Base-by-base conservation (phyloP, 768 basidiomycete species). In the Leccinum subgranulosum region DNA sequence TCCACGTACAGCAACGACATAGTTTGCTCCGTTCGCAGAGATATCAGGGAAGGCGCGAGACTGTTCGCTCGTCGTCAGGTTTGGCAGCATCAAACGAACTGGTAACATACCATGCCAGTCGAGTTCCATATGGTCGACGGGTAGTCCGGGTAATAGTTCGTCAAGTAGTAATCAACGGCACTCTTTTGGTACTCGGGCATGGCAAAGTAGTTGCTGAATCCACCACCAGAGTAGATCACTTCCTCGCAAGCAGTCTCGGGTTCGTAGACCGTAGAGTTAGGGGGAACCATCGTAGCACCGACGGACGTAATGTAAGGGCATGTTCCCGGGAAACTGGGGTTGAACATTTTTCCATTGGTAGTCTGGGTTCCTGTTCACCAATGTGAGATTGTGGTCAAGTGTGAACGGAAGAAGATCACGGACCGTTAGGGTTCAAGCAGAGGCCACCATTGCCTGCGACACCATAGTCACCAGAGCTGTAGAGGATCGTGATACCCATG, bases 301-400 rank as follows among this genome's bases (percentile, higher is more conserved):
- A 82, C 71, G 3, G 75, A 69, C 4, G 80, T 80, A 29, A 81
- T 65, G 54, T 69, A 81, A 21, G 80, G 76, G 53, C 80, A 81
- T 3, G 72, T 70, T n/a, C 61, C 71, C 1, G 80, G 80, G 73
- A 79, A 80, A 19, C 48, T 60, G 0, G 77, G 79, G 59, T 73
- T 78, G 66, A 81, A 80, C 36, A 63, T 61, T 4, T 49, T 69
- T 25, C 73, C 74, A 27, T 48, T 45, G 3, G 36, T 6, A 9
- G 64, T 54, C 34, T 70, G 68, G 6, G 56, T 55, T 9, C 73
- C 75, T 77, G 46, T 14, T 33, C 27, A 54, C 15, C 23, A 21
- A 52, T 1, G 12, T 11, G 6, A 19, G n/a, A 6, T 11, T 19
- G 10, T 43, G 1, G 11, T 9, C 6, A 2, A 51, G 7, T 2